These are phyloP conservation scores for Agaricus sinodeliciosus DNA, from an alignment of 768 basidiomycete species.

Conservation along the genomic window DNA sequence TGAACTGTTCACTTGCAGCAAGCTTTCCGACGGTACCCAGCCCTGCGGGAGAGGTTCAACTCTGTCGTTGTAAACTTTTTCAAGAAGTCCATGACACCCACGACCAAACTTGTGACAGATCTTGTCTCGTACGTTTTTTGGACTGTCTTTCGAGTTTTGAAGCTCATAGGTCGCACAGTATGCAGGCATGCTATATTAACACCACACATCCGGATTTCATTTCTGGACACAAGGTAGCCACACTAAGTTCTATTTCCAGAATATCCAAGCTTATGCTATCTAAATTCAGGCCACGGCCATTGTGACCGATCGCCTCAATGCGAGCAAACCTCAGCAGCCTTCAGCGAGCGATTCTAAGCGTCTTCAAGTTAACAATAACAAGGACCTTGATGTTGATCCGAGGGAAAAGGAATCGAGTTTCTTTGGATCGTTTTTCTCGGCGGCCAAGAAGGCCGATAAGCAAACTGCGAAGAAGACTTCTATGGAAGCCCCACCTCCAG, in stretches of 20 bases:
- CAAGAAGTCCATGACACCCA: slow-evolving; percentile 90
- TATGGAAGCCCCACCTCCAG: slow-evolving; percentile 70
- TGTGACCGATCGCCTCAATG: slow-evolving; percentile 75
- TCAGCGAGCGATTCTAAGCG: slow-evolving; percentile 61
- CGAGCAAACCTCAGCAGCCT: slow-evolving; percentile 67
- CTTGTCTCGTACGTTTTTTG: slow-evolving; percentile 71
- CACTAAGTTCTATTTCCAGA: neutral
- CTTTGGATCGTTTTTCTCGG: slow-evolving; percentile 91
- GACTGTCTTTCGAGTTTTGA: neutral
- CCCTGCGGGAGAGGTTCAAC: slow-evolving; percentile 95
- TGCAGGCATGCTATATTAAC: slow-evolving; percentile 99
- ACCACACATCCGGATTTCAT: slow-evolving; percentile 99
- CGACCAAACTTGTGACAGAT: slow-evolving; percentile 89
- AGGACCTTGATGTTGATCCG: slow-evolving; percentile 85
- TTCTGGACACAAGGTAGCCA: slow-evolving; percentile 76
- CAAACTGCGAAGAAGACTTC: slow-evolving; percentile 32
- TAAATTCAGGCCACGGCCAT: slow-evolving; percentile 73
- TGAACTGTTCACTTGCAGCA: slow-evolving; percentile 42
- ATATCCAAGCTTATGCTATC: neutral
- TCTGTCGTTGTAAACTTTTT: slow-evolving; percentile 94
- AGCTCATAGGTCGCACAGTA: slow-evolving; percentile 38
- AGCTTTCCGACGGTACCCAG: slow-evolving; percentile 94
- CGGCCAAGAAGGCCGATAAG: slow-evolving; percentile 47
- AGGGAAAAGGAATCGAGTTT: slow-evolving; percentile 90
- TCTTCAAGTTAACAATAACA: slow-evolving; percentile 80